Conservation (phyloP, 2,329 filamentous ascomycete species). For the Aspergillus neotritici region DNA sequence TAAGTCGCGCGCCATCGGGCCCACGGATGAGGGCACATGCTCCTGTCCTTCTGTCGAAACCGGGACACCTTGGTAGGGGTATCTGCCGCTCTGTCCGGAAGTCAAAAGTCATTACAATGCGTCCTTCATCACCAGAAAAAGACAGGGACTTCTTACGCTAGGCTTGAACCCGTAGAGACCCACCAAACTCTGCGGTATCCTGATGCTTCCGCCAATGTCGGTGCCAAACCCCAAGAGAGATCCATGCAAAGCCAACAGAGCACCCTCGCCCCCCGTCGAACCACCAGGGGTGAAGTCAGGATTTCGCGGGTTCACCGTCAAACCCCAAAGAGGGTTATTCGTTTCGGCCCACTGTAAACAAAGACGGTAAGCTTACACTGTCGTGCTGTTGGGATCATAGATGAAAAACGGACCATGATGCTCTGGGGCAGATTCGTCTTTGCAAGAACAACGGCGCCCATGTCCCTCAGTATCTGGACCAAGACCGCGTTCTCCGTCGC, state of each 20-base stretch:
- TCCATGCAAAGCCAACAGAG: constrained; percentile 37
- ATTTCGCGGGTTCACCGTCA: constrained; percentile 45
- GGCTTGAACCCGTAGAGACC: constrained; percentile 48
- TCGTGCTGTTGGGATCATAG: neutral
- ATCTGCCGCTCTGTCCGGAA: constrained; percentile 45
- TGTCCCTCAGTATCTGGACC: constrained; percentile 43
- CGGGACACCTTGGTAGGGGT: constrained; percentile 54
- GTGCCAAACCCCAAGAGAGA: constrained; percentile 47
- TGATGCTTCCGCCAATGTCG: constrained; percentile 49
- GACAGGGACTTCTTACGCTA: constrained; percentile 22
- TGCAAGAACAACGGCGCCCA: constrained; percentile 50
- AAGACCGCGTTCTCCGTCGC: constrained; percentile 47
- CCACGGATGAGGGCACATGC: constrained; percentile 58
- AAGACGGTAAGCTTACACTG: constrained; percentile 1
- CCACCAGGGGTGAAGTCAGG: constrained; percentile 44
- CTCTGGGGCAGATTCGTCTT: constrained; percentile 51
- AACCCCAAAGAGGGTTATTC: constrained; percentile 49
- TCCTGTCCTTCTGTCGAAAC: constrained; percentile 61
- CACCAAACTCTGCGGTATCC: constrained; percentile 46
- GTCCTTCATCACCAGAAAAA: constrained; percentile 25
- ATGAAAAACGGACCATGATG: constrained; percentile 45
- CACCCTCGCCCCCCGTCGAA: constrained; percentile 43
- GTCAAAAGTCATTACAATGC: neutral
- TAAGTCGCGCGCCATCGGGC: constrained; percentile 53
- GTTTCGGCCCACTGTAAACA: constrained; percentile 47